Evolutionary conservation across 352 stramenopile genomes (phyloP), one percentile per base, ranked within the genome.

Genomic region (Phytophthora capsici): DNA sequence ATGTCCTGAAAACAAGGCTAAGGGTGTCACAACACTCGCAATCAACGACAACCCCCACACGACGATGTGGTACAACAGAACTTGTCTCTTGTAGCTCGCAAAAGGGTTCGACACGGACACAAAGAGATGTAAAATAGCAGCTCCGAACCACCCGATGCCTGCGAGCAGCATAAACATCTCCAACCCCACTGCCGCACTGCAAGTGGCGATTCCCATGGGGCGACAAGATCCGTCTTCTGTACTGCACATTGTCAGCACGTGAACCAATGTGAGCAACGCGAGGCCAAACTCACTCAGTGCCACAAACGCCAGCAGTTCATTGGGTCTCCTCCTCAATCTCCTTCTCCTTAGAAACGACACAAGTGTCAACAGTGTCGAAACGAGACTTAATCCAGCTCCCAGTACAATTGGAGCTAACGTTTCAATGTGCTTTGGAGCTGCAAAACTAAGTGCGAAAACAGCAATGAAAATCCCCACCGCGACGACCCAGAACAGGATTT

Each of bases 91-190:
- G 74, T 90, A 89, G 66, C 82, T 88, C 4, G 81, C 79, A 49
- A 92, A 92, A 20, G 84, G 84, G 49, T 92, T 92, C 25, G 84
- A 89, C 1, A 92, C 64, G 4, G 84, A 89, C 17, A 90, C 84
- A 41, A 89, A 92, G 4, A 92, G 53, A 54, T 92, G 79, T 14
- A 89, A 53, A 69, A 92, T 90, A 6, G 81, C 82, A 14, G 80
- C 80, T 17, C 78, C 81, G 45, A 89, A 92, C 84, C 84, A 92
- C 3, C 80, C 80, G 23, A 90, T 75, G 16, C 80, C 82, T 1
- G 81, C 74, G 7, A 88, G 44, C 25, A 90, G 59, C 51, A 90
- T 57, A 32, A 90, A 88, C 60, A 90, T 81, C 65, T 88, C 76
- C 26, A 90, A 50, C 37, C 69, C 67, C 4, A 57, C 74, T 10